These are phyloP conservation scores for Sicyos edulis DNA, from an alignment of 306 rosid species.

Conservation along the genomic window DNA sequence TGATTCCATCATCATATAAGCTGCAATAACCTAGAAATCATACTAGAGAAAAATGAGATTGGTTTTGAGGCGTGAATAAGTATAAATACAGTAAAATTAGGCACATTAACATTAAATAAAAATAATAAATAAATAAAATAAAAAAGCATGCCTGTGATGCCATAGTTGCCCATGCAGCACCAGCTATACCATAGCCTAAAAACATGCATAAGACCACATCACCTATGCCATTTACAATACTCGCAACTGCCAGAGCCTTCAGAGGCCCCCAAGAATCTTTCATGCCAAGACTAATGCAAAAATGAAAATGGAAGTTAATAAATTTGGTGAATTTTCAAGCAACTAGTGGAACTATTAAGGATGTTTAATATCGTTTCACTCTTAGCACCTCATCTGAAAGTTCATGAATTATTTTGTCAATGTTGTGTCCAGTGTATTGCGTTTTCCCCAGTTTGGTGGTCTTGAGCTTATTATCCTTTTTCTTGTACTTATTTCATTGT, in stretches of 20 bases:
- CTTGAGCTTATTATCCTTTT: background rate
- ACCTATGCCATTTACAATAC: slow-evolving; percentile 54
- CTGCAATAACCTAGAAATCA: slow-evolving; percentile 66
- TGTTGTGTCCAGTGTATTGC: background rate
- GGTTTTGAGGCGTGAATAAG: background rate
- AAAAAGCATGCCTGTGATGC: slow-evolving; percentile 49
- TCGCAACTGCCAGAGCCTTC: slow-evolving; percentile 65
- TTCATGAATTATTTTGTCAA: background rate
- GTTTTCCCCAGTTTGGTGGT: background rate
- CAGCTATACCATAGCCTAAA: slow-evolving; percentile 60
- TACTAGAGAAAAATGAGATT: background rate
- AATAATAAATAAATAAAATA: too few species aligned
- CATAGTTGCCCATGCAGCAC: slow-evolving; percentile 91
- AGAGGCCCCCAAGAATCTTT: slow-evolving; percentile 90
- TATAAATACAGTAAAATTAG: background rate
- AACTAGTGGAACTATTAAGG: background rate
- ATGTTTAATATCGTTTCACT: background rate
- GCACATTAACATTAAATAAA: background rate
- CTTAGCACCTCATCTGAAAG: background rate
- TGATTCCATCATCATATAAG: slow-evolving; percentile 70
- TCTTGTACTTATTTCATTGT: background rate
- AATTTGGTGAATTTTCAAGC: background rate
- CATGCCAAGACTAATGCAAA: slow-evolving; percentile 63
- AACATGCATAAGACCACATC: slow-evolving; percentile 49
- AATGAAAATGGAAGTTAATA: background rate